Evolutionary conservation across 2,329 filamentous ascomycete genomes (phyloP), one percentile per base, ranked within the genome.

Genomic region (Ciborinia camelliae): DNA sequence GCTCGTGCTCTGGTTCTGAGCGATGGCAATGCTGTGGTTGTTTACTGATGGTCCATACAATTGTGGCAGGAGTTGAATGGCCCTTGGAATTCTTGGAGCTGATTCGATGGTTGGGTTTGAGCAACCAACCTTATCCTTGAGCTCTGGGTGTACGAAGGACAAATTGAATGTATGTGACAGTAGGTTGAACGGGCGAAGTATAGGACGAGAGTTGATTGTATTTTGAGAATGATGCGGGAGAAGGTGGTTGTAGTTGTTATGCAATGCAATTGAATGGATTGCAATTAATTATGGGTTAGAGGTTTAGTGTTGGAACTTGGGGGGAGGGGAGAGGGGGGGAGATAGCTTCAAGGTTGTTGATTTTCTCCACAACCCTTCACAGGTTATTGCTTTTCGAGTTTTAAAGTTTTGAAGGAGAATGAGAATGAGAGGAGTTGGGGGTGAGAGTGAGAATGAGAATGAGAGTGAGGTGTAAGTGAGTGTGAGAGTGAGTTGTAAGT

Each of bases 41-140:
- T 59, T 52, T 32, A 50, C 47, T 62, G 57, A 64, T 35, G 58
- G 62, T 58, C 55, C 63, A 67, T 65, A 60, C 59, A 63, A 65
- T 58, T 63, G 62, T 63, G 62, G 62, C 62, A 63, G 62, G 41
- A 58, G 62, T 63, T 58, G 62, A 63, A 63, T 63, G 62, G 62
- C 52, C 54, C 62, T 47, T 37, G 23, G 35, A 48, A 58, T 39
- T 18, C 50, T 43, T 45, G 41, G 23, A 48, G 41, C 43, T 58
- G 62, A 63, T 63, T 58, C 62, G 62, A 63, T 47, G 30, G 23
- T n/a, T 48, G 35, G 30, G 51, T 30, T 47, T 63, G 61, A 57
- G 48, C 51, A 63, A 63, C 50, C 18, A 23, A 58, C 52, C 52
- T 58, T 43, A 58, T 63, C 62, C 62, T 58, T 57, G 62, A 51